Evolutionary conservation across 2,329 filamentous ascomycete genomes (phyloP), one percentile per base, ranked within the genome.

Genomic region (Colletotrichum sp.): DNA sequence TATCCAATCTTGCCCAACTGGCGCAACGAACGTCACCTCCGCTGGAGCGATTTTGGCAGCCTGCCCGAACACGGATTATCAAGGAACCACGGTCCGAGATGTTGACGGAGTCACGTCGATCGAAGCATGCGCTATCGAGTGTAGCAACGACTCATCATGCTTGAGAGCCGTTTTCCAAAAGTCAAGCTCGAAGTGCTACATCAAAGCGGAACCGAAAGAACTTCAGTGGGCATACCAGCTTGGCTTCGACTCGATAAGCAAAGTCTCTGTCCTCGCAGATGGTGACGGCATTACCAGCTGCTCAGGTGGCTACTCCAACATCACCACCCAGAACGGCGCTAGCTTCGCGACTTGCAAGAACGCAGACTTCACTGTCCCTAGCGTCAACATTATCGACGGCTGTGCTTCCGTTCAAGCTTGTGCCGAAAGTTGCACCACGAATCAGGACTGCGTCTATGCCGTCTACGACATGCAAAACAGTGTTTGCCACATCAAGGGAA

Each of bases 381-480:
- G 36, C 15, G 74, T 64, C 30, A 67, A 74, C n/a, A 65, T 58
- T 15, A 61, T 77, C 36, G 36, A 67, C 8, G 69, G 60, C 15
- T 72, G 70, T 24, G 67, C 67, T 34, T 74, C 68, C 16, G 55
- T 76, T 13, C 76, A 77, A 30, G 71, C 74, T 28, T 77, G 76
- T 15, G 70, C 76, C 4, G 74, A 77, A 30, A 67, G 64, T n/a
- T 77, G 76, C 32, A 70, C 76, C 52, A 71, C 64, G 24, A 77
- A 63, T 2, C 65, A 66, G 64, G 48, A 30, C 48, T 77, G 76
- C 58, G 52, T 63, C 13, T 77, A 77, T 48, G 30, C 74, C 5
- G 79, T 80, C 2, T 80, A 77, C 6, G 79, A 80, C 32, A 16
- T 75, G 66, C 57, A 67, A 52, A 61, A 78, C 4, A 80, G 79